phyloP scores from a whole-genome alignment of 2,329 filamentous ascomycete species.

The Aspergillus oerlinghausenensis region DNA sequence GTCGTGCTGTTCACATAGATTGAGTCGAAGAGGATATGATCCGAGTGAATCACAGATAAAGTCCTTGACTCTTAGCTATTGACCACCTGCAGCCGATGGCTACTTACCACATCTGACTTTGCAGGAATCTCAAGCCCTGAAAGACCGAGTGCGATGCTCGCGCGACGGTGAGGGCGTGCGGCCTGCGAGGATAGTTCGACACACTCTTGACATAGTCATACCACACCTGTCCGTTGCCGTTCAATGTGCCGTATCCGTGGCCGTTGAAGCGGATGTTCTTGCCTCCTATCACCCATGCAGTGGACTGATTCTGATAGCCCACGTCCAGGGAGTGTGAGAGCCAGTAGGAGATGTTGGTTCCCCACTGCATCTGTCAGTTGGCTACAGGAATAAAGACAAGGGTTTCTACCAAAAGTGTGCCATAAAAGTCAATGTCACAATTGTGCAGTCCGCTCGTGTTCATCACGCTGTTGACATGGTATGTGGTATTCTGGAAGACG shows the following conservation, averaged over 20 bases:
- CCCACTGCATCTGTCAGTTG: constrained; percentile 20
- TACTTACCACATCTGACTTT: constrained; percentile 55
- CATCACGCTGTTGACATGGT: constrained; percentile 49
- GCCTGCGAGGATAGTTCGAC: constrained; percentile 29
- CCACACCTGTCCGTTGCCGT: constrained; percentile 46
- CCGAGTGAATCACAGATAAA: constrained; percentile 49
- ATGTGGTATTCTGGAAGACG: constrained; percentile 47
- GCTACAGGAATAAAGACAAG: not conserved
- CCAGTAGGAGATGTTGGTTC: constrained; percentile 45
- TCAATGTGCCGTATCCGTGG: constrained; percentile 45
- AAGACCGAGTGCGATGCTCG: constrained; percentile 15
- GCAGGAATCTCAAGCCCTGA: constrained; percentile 30
- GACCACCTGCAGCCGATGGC: not conserved
- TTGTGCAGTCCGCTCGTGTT: constrained; percentile 45
- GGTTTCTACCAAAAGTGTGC: constrained; percentile 42
- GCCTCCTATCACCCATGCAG: constrained; percentile 50
- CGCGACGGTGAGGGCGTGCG: constrained; percentile 24
- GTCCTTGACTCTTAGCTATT: constrained; percentile 29
- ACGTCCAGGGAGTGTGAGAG: constrained; percentile 43
- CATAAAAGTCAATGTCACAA: constrained; percentile 46
- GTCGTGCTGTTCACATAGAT: constrained; percentile 50
- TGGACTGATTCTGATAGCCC: constrained; percentile 48
- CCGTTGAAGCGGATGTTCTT: constrained; percentile 47
- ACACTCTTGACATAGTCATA: constrained; percentile 26
- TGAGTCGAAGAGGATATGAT: constrained; percentile 45